Base-by-base conservation (phyloP, 495 filamentous ascomycete species). In the Hyaloscypha variabilis region DNA sequence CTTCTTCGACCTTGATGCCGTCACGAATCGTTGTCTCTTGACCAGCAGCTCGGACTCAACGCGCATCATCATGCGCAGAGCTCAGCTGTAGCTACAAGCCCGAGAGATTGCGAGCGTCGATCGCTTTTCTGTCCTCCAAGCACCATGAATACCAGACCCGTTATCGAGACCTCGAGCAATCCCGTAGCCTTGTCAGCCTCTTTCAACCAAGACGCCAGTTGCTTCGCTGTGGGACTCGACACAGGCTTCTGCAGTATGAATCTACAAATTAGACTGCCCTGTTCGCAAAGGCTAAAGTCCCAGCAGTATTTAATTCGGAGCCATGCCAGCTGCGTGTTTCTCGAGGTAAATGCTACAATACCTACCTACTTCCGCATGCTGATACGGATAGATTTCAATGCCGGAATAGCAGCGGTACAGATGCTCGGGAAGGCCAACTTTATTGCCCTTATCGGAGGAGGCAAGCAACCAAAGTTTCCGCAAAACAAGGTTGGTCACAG, bases 361-460 rank as follows among this genome's bases (percentile, higher is more conserved):
- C 3, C 39, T 46, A 8, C 39, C 11, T 17, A 17, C 6, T 46
- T 28, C 30, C 49, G 26, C 28, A 60, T 17, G 50, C 63, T 69
- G 34, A 69, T 21, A 26, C 13, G 30, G 5, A 29, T 61, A 96
- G 94, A 93, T 69, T 90, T 96, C 79, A 91, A 91, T 73, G 91
- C 89, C 29, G 93, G 94, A 21, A 87, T 98, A 50, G 92, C 90
- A 23, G 76, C 91, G 36, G 93, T 87, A 17, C 88, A 91, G 74
- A 96, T 97, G 92, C 88, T 97, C 62, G 91, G 91, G 61, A 88
- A 90, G 69, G 89, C 90, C 57, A 95, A 94, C 76, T 96, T 90
- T 73, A 80, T 98, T 25, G 95, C 91, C 24, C 86, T 97, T 29
- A 92, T 97, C 29, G 93, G 94, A 61, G 95, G 95, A 62, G 94